Evolutionary conservation across 73 alveolate species (phyloP).

Genomic region (Urostyla sp.): DNA sequence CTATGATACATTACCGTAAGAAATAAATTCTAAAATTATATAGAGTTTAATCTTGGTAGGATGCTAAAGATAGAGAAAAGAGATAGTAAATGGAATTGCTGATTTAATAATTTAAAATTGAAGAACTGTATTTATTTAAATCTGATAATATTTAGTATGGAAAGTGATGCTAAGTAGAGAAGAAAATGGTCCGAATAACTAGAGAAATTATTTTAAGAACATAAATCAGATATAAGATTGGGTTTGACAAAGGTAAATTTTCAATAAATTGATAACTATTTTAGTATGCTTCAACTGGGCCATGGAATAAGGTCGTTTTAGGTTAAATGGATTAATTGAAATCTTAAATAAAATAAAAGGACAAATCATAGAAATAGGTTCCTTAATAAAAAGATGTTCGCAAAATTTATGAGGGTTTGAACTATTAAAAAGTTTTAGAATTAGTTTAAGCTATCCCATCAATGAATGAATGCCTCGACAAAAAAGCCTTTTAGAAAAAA

Average conservation of each 20-base stretch:
- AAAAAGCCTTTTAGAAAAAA: conserved; percentile 5
- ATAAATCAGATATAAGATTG: conserved; percentile 13
- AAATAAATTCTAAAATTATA: too few relatives aligned
- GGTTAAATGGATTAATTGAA: conserved; percentile 40
- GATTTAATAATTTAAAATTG: conserved; percentile 1
- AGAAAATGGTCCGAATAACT: conserved; percentile 10
- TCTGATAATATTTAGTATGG: too few relatives aligned
- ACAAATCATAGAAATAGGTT: too few relatives aligned
- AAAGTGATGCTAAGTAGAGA: conserved; percentile 1
- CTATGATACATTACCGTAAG: conserved; percentile 42
- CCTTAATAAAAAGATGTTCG: conserved; percentile 30
- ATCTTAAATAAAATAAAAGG: neutral
- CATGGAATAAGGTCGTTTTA: conserved; percentile 37
- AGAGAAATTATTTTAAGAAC: neutral
- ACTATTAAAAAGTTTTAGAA: conserved; percentile 16
- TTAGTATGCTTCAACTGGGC: conserved; percentile 26
- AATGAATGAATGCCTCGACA: conserved; percentile 38
- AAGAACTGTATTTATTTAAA: conserved; percentile 16
- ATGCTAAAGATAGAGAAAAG: conserved; percentile 30
- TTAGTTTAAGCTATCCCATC: conserved; percentile 26
- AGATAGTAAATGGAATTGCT: conserved; percentile 24
- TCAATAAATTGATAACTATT: too few relatives aligned
- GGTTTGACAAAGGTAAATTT: too few relatives aligned
- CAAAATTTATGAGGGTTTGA: conserved; percentile 10
- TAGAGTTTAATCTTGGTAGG: conserved; percentile 40